Percentiles rank a stretch among this genome's conserved stretches.
Evolutionary conservation across 2,329 filamentous ascomycete species (phyloP).

Genomic region (Thermochaetoides dissita): DNA sequence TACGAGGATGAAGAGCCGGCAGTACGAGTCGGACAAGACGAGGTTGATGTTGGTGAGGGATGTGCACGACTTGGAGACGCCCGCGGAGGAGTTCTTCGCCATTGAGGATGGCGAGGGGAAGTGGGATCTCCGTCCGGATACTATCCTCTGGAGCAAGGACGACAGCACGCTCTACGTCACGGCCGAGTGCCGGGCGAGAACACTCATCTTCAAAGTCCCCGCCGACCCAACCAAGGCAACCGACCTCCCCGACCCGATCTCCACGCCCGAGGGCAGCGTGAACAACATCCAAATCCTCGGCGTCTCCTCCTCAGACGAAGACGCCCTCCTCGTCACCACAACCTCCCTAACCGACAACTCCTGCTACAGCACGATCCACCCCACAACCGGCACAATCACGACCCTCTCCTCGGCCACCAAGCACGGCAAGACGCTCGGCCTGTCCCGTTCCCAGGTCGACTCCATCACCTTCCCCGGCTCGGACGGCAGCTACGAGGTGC

Average conservation of each 20-base stretch:
- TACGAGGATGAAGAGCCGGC: constrained; percentile 58
- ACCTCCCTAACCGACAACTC: constrained; percentile 61
- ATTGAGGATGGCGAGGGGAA: constrained; percentile 47
- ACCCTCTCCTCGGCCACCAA: constrained; percentile 51
- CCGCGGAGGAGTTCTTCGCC: constrained; percentile 46
- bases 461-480: constrained; percentile 59
- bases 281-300: constrained; percentile 38
- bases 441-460: constrained; percentile 47
- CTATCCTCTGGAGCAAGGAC: constrained; percentile 42
- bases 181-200: constrained; percentile 55
- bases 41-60: constrained; percentile 52
- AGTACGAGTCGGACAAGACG: constrained; percentile 72
- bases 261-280: constrained; percentile 38
- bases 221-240: constrained; percentile 36
- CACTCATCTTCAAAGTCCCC: constrained; percentile 48
- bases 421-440: constrained; percentile 51
- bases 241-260: constrained; percentile 34
- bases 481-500: constrained; percentile 49
- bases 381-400: constrained; percentile 21
- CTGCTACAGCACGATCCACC: constrained; percentile 47
- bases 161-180: constrained; percentile 55
- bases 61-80: constrained; percentile 35
- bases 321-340: constrained; percentile 48
- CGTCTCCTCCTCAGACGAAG: constrained; percentile 21
- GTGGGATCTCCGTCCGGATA: constrained; percentile 46